Base-by-base conservation (phyloP, 352 stramenopile genomes). In the Pythium graminicola region DNA sequence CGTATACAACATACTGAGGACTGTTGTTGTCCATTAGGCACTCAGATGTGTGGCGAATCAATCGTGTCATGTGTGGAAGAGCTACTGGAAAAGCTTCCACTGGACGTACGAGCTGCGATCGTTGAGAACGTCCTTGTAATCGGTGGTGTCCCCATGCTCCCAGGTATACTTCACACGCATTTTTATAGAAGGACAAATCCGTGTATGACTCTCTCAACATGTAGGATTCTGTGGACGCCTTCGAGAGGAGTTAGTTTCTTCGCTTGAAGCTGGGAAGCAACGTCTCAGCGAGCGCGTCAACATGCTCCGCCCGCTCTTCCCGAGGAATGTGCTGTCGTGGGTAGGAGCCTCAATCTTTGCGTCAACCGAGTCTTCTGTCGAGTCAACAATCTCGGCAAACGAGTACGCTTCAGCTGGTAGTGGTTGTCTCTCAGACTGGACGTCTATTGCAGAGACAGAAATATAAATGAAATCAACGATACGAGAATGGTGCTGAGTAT, bases 301-400 rank as follows among this genome's bases (percentile, higher is more conserved):
- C 29, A 55, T 91, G 6, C 64, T 85, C 23, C 51, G 55, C 19
- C 66, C 71, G 2, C 69, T 72, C 26, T 94, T 92, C 49, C 83
- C 83, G 6, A 64, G 68, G 0, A 91, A 89, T 49, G 61, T 94
- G 58, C 60, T 92, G 22, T 57, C 69, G 3, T 94, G 83, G 83
- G 61, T 94, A 26, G 83, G 83, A 19, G 81, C 69, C 0, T 92
- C 81, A 16, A 67, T 94, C 59, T 92, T 85, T 29, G 83, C 74
- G 16, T 65, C 76, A 7, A 91, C 76, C 6, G 72, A 86, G 32
- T 66, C 38, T n/a, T 65, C 72, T 19, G 64, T 67, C 6, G 33
- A 64, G 0, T 57, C 60, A 11, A 67, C 68, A n/a, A 73, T 90
- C 28, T 78, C 76, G 1, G 57, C 68, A 2, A 63, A 72, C 28